Conservation (phyloP, 176 grass and related monocot species). For the Carex littledalei region DNA sequence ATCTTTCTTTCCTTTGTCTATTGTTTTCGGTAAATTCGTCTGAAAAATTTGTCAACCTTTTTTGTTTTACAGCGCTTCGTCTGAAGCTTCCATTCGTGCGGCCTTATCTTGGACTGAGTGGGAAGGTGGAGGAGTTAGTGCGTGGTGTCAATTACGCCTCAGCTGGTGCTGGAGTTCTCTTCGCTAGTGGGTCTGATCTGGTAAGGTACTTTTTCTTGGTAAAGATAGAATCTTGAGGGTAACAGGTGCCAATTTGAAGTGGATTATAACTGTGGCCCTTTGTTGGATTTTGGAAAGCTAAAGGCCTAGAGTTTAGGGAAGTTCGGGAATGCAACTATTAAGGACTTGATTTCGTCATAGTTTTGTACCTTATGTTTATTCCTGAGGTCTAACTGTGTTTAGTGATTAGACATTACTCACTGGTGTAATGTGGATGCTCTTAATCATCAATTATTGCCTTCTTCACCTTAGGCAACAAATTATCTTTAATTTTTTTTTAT, state of each 20-base stretch:
- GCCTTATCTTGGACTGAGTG: constrained; percentile 53
- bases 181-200: constrained; percentile 64
- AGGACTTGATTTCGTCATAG: neutral
- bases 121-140: constrained; percentile 32
- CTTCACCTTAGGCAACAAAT: no score
- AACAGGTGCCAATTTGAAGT: neutral
- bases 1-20: neutral
- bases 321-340: neutral
- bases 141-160: constrained; percentile 39
- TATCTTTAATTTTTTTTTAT: no score
- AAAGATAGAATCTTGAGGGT: neutral
- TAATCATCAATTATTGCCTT: no score
- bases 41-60: neutral
- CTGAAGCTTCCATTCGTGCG: constrained; percentile 65
- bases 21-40: neutral
- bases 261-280: neutral
- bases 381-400: neutral
- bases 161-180: constrained; percentile 56
- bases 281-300: neutral
- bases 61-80: constrained; percentile 37
- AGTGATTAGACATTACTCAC: neutral
- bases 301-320: neutral
- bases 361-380: neutral
- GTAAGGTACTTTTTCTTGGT: constrained; percentile 12
- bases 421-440: neutral